Conservation (phyloP, 768 basidiomycete species). For the Chiua virens region DNA sequence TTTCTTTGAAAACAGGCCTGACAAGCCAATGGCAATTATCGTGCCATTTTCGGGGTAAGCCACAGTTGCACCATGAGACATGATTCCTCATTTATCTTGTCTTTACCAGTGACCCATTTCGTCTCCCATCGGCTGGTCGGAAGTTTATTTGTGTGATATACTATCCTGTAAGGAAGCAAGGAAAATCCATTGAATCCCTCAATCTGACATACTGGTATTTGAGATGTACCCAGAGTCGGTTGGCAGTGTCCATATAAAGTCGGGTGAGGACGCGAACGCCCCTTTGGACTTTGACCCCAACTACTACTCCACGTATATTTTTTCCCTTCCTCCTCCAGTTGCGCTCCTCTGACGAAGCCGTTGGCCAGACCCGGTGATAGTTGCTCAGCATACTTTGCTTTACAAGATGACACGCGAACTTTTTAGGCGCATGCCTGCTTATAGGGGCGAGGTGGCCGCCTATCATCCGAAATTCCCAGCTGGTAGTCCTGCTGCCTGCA, state of each 20-base stretch:
- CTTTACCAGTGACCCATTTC: constrained; percentile 19
- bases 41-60: constrained; percentile 42
- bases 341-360: background rate
- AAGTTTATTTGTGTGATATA: constrained; percentile 32
- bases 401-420: constrained; percentile 58
- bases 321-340: background rate
- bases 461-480: constrained; percentile 26
- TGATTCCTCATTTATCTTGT: background rate
- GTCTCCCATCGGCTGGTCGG: constrained; percentile 16
- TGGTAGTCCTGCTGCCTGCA: constrained; percentile 27
- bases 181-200: too few species aligned
- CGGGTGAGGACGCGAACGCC: constrained; percentile 40
- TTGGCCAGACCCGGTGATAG: constrained; percentile 29
- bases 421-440: constrained; percentile 47
- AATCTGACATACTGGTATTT: background rate
- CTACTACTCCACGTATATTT: constrained; percentile 42
- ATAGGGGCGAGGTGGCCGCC: constrained; percentile 9
- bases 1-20: constrained; percentile 12
- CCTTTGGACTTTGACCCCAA: constrained; percentile 45
- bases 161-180: constrained; percentile 29
- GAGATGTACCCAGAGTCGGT: constrained; percentile 43
- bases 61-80: too few species aligned
- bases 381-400: constrained; percentile 45
- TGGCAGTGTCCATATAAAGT: constrained; percentile 48
- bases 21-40: constrained; percentile 34